Conservation (phyloP, 495 filamentous ascomycete species). For the Astrothelium subdiscretum region DNA sequence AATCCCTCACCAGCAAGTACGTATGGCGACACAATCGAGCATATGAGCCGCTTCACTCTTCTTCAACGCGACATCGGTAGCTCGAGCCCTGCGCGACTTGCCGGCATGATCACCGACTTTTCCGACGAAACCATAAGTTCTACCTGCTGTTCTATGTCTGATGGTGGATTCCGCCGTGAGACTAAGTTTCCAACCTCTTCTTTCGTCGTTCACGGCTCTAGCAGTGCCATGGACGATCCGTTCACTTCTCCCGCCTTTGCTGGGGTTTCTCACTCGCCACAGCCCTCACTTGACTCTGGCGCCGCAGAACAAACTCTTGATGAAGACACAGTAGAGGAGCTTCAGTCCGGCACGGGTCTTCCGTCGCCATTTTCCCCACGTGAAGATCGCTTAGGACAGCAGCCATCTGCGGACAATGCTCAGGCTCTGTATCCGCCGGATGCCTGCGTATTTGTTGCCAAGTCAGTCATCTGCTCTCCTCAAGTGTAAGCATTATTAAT, state of each 20-base stretch:
- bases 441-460: constrained; percentile 53
- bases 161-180: background rate
- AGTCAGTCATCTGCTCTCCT: constrained; percentile 32
- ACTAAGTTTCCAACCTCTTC: background rate
- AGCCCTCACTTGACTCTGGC: background rate
- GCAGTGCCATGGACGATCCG: constrained; percentile 6
- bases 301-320: background rate
- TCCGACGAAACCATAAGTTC: background rate
- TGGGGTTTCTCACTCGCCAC: background rate
- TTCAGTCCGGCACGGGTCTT: background rate
- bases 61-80: background rate
- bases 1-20: constrained; percentile 5
- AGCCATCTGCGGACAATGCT: constrained; percentile 37
- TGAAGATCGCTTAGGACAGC: constrained; percentile 16
- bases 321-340: too few species aligned
- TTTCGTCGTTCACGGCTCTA: constrained; percentile 7
- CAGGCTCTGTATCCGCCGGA: constrained; percentile 42
- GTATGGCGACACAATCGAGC: constrained; percentile 7
- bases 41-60: background rate
- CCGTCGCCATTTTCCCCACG: constrained; percentile 10
- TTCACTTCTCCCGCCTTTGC: constrained; percentile 7
- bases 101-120: background rate
- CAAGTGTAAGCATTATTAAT: background rate
- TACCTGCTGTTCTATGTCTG: background rate
- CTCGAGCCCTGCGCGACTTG: background rate